Conservation (phyloP, 2,329 filamentous ascomycete species). For the Neodidymelliopsis sp. region DNA sequence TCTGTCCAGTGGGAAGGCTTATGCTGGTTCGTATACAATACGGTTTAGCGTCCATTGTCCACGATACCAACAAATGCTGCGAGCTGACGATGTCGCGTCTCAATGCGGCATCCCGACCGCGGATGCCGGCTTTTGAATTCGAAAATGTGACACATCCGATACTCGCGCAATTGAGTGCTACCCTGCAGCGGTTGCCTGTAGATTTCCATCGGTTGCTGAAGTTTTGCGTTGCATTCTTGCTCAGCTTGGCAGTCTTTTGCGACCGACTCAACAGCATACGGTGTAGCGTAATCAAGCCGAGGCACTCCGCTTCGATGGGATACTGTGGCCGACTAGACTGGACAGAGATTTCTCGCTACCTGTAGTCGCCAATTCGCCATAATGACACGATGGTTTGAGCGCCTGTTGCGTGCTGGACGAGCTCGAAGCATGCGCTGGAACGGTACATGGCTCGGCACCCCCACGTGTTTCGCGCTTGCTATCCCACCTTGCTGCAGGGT, state of each 20-base stretch:
- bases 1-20: conserved; percentile 8
- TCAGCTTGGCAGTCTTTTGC: conserved; percentile 23
- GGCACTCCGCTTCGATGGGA: conserved; percentile 8
- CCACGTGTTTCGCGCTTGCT: conserved; percentile 31
- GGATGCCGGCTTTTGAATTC: conserved; percentile 28
- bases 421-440: not conserved
- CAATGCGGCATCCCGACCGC: conserved; percentile 37
- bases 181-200: conserved; percentile 2
- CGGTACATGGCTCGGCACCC: conserved; percentile 16
- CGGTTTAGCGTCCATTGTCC: conserved; percentile 12
- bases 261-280: conserved; percentile 10
- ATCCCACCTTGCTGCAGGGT: conserved; percentile 18
- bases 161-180: conserved; percentile 14
- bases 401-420: not conserved
- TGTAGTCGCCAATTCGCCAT: not conserved
- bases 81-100: conserved; percentile 28
- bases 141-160: conserved; percentile 35
- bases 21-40: conserved; percentile 15
- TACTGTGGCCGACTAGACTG: conserved; percentile 4
- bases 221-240: conserved; percentile 26
- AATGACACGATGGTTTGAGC: not conserved
- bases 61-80: conserved; percentile 18
- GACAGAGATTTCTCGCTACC: conserved; percentile 11
- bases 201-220: conserved; percentile 10
- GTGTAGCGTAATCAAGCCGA: conserved; percentile 18